These are phyloP conservation scores for Hyaloscypha hepaticicola DNA, from an alignment of 495 filamentous ascomycete genomes.

Conservation along the genomic window DNA sequence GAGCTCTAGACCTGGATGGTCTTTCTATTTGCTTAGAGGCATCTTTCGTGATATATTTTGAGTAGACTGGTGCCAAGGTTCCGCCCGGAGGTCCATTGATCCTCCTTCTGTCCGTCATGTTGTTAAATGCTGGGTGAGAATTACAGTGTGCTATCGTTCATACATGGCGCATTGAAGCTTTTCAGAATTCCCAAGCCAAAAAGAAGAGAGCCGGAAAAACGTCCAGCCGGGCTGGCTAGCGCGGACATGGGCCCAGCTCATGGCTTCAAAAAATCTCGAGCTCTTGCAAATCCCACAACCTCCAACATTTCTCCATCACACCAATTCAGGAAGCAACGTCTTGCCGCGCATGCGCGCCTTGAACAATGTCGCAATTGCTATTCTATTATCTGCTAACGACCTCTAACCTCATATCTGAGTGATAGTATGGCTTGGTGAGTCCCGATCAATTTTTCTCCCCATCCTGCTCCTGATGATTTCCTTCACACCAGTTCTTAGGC, in stretches of 20 bases:
- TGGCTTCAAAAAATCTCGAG: constrained; percentile 6
- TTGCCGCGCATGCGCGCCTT: too few species aligned
- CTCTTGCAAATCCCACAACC: constrained; percentile 10
- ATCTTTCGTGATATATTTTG: constrained; percentile 38
- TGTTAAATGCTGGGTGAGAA: background rate
- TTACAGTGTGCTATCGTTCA: constrained; percentile 3
- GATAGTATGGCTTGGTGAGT: constrained; percentile 28
- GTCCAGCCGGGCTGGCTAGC: background rate
- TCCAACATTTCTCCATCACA: background rate
- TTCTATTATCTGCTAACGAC: background rate
- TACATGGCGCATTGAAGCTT: constrained; percentile 7
- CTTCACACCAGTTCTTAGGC: constrained; percentile 59
- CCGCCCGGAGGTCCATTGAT: constrained; percentile 83
- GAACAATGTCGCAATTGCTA: background rate
- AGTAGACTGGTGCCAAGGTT: constrained; percentile 66
- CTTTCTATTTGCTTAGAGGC: constrained; percentile 35
- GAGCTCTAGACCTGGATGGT: constrained; percentile 50
- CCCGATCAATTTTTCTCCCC: constrained; percentile 13
- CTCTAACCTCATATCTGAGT: background rate
- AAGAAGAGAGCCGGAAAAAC: background rate
- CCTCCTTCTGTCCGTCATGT: constrained; percentile 83
- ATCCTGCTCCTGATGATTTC: constrained; percentile 49
- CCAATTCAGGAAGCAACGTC: background rate
- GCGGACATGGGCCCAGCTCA: background rate
- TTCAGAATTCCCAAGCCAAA: background rate